These are phyloP conservation scores for Chenopodium suecicum DNA, from an alignment of 148 eudicot species.

Conservation along the genomic window DNA sequence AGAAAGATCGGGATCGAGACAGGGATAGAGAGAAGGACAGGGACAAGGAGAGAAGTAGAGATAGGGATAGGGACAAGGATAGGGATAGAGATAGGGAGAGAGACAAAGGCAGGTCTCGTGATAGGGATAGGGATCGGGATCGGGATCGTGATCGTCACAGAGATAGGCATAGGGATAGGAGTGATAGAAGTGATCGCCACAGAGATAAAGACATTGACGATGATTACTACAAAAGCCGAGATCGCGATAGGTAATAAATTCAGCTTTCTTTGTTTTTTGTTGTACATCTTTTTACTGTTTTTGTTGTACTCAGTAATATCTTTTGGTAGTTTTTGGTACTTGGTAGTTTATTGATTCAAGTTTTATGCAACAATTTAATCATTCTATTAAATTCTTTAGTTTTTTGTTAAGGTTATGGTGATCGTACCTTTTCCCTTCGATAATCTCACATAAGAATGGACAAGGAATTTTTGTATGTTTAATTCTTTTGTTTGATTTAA, in stretches of 20 bases:
- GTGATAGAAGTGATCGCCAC: constrained; percentile 54
- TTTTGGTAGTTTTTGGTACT: not conserved
- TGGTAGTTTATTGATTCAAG: not conserved
- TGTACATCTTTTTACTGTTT: not conserved
- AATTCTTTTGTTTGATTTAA: not conserved
- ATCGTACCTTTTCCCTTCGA: not conserved
- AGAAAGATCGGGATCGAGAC: constrained; percentile 38
- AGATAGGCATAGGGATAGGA: constrained; percentile 60
- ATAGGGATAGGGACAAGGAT: constrained; percentile 38
- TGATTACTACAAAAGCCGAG: constrained; percentile 55
- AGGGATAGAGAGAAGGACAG: constrained; percentile 37
- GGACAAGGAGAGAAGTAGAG: constrained; percentile 40
- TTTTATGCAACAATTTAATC: not conserved
- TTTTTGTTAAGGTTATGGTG: no score
- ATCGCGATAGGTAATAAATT: constrained; percentile 59
- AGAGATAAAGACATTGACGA: constrained; percentile 62
- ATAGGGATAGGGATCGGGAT: constrained; percentile 30
- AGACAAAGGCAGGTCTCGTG: constrained; percentile 37
- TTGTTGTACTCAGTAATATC: not conserved
- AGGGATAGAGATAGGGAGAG: constrained; percentile 43
- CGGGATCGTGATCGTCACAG: constrained; percentile 42
- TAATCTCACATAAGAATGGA: not conserved
- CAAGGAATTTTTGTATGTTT: not conserved
- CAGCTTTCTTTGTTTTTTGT: not conserved
- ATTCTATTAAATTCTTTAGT: no score